Percentiles rank a stretch among this genome's conserved stretches.
Evolutionary conservation across 1,139 yeast species (phyloP).

Genomic region (Yamadazyma spencermartinsiae): DNA sequence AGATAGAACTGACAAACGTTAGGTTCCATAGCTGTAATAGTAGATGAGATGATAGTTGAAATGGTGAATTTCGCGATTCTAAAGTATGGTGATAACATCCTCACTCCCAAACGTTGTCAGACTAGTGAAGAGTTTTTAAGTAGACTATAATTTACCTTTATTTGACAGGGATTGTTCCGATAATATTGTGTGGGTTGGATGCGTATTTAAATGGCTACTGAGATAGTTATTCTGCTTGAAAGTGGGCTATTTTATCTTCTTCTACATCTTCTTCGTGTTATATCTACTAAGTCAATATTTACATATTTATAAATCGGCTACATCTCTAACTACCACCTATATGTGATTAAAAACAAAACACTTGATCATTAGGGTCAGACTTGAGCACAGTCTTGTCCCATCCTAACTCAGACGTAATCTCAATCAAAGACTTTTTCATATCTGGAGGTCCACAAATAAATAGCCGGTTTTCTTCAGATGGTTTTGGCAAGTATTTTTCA

Average conservation of each 20-base stretch:
- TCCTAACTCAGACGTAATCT: constrained; percentile 56
- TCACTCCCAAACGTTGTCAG: too few species aligned
- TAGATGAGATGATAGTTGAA: too few species aligned
- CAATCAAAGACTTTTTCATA: constrained; percentile 56
- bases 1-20: constrained; percentile 57
- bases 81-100: too few species aligned
- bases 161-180: too few species aligned
- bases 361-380: constrained; percentile 60
- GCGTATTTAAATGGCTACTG: too few species aligned
- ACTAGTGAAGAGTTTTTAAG: too few species aligned
- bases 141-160: too few species aligned
- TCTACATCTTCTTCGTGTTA: neutral
- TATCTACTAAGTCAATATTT: neutral
- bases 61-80: constrained; percentile 2
- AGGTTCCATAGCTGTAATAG: constrained; percentile 16
- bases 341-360: constrained; percentile 59
- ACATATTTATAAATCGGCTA: too few species aligned
- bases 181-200: too few species aligned
- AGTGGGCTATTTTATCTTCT: too few species aligned
- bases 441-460: constrained; percentile 78
- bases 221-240: too few species aligned
- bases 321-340: too few species aligned
- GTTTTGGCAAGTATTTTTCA: constrained; percentile 49
- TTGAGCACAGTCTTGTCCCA: constrained; percentile 51
- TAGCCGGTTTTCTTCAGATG: constrained; percentile 50